Evolutionary conservation across 2,329 filamentous ascomycete species (phyloP), one percentile per base, ranked within the genome.

Genomic region (Fusarium transvaalense): DNA sequence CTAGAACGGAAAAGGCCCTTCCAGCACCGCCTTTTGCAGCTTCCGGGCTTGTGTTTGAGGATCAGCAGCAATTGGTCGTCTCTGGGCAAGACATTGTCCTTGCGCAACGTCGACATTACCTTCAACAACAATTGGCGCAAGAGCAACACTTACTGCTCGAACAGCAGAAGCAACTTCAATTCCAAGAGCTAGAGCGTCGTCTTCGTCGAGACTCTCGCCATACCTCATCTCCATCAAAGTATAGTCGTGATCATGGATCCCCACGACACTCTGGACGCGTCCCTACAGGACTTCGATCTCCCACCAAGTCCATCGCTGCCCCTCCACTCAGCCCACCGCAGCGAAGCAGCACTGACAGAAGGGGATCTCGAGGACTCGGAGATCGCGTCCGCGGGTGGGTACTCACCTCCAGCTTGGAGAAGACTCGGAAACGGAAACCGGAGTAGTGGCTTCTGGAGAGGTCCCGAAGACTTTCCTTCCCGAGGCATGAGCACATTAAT

Each of bases 321-420:
- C 55, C 76, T 71, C 42, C 78, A 76, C 66, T 79, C 78, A 65
- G 73, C 71, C 42, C 74, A 71, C 51, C 76, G 70, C 72, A 79
- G 77, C 78, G 78, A 77, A 64, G 64, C 75, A 59, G 74, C 78
- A 54, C 75, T 72, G 64, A 78, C 78, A 68, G 76, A 79, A 64
- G 72, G 71, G 68, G 72, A 72, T 66, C 76, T 75, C 77, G 82
- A 82, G 79, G 83, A 80, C 41, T 81, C 78, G 79, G 84, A 82
- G 70, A 75, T 69, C 71, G 79, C 67, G 74, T 88, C 85, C 75
- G 82, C 69, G 74, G 85, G 85, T 82, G 86, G 85, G 66, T 89
- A 85, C 81, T 87, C 84, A 74, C 86, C 86, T 58, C 86, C 86
- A 67, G 86, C 86, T 47, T 89, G 86, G 86, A 82, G 85, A 75